Evolutionary conservation across 2,329 filamentous ascomycete species (phyloP), one percentile per base, ranked within the genome.

Genomic region (Rutstroemia sp.): DNA sequence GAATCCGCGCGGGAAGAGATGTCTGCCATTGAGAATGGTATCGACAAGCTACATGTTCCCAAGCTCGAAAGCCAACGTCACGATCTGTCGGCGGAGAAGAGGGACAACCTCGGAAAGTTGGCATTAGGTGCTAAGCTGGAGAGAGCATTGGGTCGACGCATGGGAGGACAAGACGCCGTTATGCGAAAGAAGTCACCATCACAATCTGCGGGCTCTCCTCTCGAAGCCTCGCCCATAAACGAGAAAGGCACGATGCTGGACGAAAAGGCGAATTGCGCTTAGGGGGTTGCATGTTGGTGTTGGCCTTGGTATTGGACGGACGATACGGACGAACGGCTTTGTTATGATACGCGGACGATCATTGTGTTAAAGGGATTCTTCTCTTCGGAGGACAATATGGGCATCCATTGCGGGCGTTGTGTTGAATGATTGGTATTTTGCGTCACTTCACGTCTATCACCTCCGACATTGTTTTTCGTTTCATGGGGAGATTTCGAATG

Each of bases 51-150:
- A 61, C 83, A 87, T 64, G 86, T 88, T 73, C 83, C 85, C 69
- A 81, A 83, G 59, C 79, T 88, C 7, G 74, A 78, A 64, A 78
- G 80, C 64, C 86, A 90, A 70, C 79, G 86, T 63, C 89, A 86
- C 70, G 77, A 83, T 48, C 79, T 84, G 56, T 83, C 76, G 58
- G 73, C 77, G 52, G 79, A 87, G 72, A 88, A 89, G 74, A 79
- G 75, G 18, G 85, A 88, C 63, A 80, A 84, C 67, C 74, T 88
- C 70, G 82, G 79, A 73, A 88, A 87, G 71, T 73, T 88, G 63
- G 86, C 86, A 16, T 74, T 90, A 51, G 84, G 86, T 37, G 86
- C 86, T n/a, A 89, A 89, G 72, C 75, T 89, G 51, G 86, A 89
- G 69, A 78, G 86, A 56, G 86, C 86, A 3, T 75, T 90, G 30